A percentile compares a stretch with the other conserved stretches of the same genome.
phyloP scores from a whole-genome alignment of 208 protist genomes.

The Crithidia sp. region DNA sequence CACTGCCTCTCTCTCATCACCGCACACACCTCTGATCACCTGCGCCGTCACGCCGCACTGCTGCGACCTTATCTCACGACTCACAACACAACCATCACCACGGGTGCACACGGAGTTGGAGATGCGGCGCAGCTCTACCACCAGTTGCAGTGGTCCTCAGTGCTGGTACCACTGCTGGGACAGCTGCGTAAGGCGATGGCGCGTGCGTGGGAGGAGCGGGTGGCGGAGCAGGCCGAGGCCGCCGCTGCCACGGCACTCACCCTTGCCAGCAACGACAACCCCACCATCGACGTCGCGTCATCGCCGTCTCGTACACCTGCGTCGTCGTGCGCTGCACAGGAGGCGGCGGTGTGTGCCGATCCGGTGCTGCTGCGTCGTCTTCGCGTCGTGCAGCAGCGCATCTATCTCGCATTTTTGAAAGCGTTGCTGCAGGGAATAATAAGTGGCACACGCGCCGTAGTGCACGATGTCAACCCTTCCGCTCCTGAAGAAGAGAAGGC shows the following conservation, averaged over 20 bases:
- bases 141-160: constrained; percentile 5
- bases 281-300: not conserved
- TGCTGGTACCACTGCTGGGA: constrained; percentile 24
- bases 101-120: not conserved
- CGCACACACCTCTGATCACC: constrained; percentile 24
- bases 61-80: not conserved
- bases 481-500: not conserved
- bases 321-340: not conserved
- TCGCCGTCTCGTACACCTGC: not conserved
- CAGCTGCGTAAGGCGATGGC: constrained; percentile 43
- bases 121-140: constrained; percentile 9
- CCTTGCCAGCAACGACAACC: no score
- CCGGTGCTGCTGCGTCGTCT: constrained; percentile 27
- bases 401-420: constrained; percentile 34
- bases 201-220: constrained; percentile 44
- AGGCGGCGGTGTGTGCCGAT: constrained; percentile 13
- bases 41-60: not conserved
- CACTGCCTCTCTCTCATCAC: constrained; percentile 21
- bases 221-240: constrained; percentile 34
- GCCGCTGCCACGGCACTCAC: constrained; percentile 2
- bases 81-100: not conserved
- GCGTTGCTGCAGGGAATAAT: constrained; percentile 30
- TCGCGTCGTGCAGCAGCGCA: constrained; percentile 35
- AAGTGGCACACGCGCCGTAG: constrained; percentile 3
- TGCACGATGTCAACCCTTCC: not conserved